Conservation (phyloP, 306 rosid species). For the Casuarina equisetifolia region DNA sequence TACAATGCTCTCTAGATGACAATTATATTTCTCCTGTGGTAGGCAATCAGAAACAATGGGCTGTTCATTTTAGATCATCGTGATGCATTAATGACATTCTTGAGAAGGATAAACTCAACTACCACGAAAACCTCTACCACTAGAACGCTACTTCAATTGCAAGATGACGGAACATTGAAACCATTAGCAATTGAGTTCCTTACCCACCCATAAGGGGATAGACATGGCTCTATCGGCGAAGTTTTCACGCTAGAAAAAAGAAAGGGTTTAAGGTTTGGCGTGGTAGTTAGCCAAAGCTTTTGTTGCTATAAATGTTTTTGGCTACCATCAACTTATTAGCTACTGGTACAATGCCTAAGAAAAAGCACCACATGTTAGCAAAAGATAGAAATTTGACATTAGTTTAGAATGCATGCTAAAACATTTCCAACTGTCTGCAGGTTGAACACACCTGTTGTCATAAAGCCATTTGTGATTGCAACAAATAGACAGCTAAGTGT, state of each 20-base stretch:
- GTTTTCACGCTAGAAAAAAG: slow-evolving; percentile 52
- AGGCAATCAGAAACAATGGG: slow-evolving; percentile 59
- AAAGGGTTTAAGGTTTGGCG: slow-evolving; percentile 50
- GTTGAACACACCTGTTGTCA: slow-evolving; percentile 77
- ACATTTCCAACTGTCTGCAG: slow-evolving; percentile 35
- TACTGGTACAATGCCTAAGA: slow-evolving; percentile 56
- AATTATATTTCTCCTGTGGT: slow-evolving; percentile 24
- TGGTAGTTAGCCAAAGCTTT: slow-evolving; percentile 90
- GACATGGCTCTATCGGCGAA: slow-evolving; percentile 55
- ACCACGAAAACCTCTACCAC: slow-evolving; percentile 61
- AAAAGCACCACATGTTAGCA: too few relatives aligned
- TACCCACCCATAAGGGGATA: slow-evolving; percentile 59
- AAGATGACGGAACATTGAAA: slow-evolving; percentile 66
- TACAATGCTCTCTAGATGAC: too few relatives aligned
- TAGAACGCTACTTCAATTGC: slow-evolving; percentile 68
- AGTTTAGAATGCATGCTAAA: too few relatives aligned
- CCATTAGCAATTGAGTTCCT: slow-evolving; percentile 76
- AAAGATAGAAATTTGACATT: too few relatives aligned
- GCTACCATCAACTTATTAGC: slow-evolving; percentile 72
- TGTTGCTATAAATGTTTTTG: slow-evolving; percentile 64
- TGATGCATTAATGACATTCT: slow-evolving; percentile 66
- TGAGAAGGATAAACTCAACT: slow-evolving; percentile 62
- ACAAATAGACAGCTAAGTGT: slow-evolving; percentile 74
- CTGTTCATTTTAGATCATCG: slow-evolving; percentile 75
- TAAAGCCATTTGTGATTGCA: slow-evolving; percentile 84